Evolutionary conservation across 331 rosid genomes (phyloP), one percentile per base, ranked within the genome.

Genomic region (Acacia concinna): DNA sequence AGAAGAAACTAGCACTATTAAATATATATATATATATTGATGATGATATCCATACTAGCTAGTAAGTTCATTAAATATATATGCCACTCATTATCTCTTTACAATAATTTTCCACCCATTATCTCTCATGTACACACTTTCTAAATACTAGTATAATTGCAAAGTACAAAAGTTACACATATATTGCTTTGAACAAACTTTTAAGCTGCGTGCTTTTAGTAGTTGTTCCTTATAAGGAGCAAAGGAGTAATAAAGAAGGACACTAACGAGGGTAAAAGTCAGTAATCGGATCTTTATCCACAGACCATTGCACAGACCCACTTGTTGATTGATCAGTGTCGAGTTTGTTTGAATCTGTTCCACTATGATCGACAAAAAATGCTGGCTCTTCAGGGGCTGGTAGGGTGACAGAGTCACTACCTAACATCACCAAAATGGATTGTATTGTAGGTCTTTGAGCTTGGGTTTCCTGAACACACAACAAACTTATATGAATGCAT

Each of bases 391-490:
- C 80, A 28, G 93, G 94, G 3, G 28, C 52, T 1, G 90, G 81
- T 46, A 92, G 8, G 66, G 13, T 68, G 79, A 52, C 17, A 30
- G 59, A 76, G 18, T 86, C 81, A 81, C 80, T 83, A 44, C 76
- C 87, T 9, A 89, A 69, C 41, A 88, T 78, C 25, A 77, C 78
- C 21, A 86, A 85, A 11, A 47, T 18, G 14, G 35, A 59, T 20
- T 86, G 71, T 89, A 89, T 86, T 5, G 76, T 77, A 1, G 96
- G 96, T 37, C 93, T 85, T 2, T 72, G 79, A 41, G 28, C 71
- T 0, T 83, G 87, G 77, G 86, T 86, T 69, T 91, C 90, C 51
- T 89, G 92, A 56, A 89, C 86, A 43, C 92, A 89, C 6, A 86
- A 35, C 5, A 91, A 86, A 59, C 88, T 93, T 31, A 88, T 82